Base-by-base conservation (phyloP, 2,329 filamentous ascomycete genomes). In the Monascus ruber region DNA sequence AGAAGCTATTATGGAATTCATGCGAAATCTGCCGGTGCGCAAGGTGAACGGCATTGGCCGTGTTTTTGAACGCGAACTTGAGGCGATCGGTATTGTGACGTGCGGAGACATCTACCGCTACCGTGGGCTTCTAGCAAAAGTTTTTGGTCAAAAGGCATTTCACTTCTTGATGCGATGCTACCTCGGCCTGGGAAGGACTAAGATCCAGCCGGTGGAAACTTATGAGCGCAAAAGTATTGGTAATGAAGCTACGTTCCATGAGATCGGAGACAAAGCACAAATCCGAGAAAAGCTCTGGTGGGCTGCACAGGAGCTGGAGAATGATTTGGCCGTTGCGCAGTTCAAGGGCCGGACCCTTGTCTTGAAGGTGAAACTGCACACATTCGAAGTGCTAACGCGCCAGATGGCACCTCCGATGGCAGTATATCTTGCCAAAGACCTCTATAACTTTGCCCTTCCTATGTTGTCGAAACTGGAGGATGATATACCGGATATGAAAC, bases 11-110 rank as follows among this genome's bases (percentile, higher is more conserved):
- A 79, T 96, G 74, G 66, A 72, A 0, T 96, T 95, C 55, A 94
- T 96, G 83, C 72, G 74, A 7, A 74, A 81, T 26, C 68, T 98
- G 24, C 81, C 88, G 0, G 87, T 86, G 1, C 76, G 91, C 28
- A 95, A 95, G 56, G 84, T 96, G 33, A 95, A 95, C 48, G 91
- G 91, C 1, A 76, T 98, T n/a, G 91, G 91, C 0, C 77, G 91
- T 24, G 91, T 96, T 0, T 81, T 95, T 44, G 91, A 96, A 63
- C 77, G 91, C 41, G 86, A 98, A 57, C 73, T 98, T 1, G 77
- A 85, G 34, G 85, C 89, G 4, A 79, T 96, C 34, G 88, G 88
- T 0, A 74, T 96, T 51, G 83, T 83, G 56, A 91, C 80, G 0
- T 95, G 88, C 54, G 87, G 86, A 2, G 86, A 96, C 48, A 83